Percentiles rank a stretch among this genome's conserved stretches.
Evolutionary conservation across 108 stramenopile species (phyloP).

Genomic region (Poteriospumella lacustris): DNA sequence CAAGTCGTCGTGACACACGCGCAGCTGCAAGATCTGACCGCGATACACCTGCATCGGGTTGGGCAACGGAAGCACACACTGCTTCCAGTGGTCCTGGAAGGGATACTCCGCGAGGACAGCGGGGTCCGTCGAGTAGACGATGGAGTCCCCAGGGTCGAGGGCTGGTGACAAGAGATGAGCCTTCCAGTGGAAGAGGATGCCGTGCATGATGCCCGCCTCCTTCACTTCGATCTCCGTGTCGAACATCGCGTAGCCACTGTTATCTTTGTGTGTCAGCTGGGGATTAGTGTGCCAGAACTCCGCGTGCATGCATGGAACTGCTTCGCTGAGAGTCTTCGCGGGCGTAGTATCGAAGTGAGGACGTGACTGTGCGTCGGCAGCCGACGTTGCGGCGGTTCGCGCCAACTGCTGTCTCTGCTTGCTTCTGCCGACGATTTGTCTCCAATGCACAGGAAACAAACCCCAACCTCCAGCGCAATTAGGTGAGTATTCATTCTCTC

Average conservation of each 20-base stretch:
- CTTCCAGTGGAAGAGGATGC: conserved; percentile 48
- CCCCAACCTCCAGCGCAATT: background rate
- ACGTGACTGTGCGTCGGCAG: conserved; percentile 28
- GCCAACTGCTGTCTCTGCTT: no score
- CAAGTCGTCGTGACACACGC: conserved; percentile 36
- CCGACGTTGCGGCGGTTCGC: conserved; percentile 23
- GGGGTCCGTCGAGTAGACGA: background rate
- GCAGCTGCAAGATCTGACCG: conserved; percentile 34
- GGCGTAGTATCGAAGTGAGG: conserved; percentile 32
- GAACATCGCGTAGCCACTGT: background rate
- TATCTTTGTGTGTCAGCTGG: background rate
- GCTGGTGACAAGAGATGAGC: conserved; percentile 30
- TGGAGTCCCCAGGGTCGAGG: background rate
- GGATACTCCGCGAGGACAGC: conserved; percentile 31
- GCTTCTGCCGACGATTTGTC: no score
- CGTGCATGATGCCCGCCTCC: conserved; percentile 35
- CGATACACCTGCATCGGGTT: background rate
- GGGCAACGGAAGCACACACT: conserved; percentile 36
- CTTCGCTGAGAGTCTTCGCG: conserved; percentile 29
- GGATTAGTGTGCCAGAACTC: conserved; percentile 18
- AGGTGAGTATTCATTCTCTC: background rate
- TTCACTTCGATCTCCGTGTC: conserved; percentile 23
- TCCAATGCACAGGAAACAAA: background rate
- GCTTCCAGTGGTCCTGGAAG: conserved; percentile 56
- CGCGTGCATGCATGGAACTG: conserved; percentile 19